Base-by-base conservation (phyloP, 164 flowering plant genomes). In the Brasenia schreberi region DNA sequence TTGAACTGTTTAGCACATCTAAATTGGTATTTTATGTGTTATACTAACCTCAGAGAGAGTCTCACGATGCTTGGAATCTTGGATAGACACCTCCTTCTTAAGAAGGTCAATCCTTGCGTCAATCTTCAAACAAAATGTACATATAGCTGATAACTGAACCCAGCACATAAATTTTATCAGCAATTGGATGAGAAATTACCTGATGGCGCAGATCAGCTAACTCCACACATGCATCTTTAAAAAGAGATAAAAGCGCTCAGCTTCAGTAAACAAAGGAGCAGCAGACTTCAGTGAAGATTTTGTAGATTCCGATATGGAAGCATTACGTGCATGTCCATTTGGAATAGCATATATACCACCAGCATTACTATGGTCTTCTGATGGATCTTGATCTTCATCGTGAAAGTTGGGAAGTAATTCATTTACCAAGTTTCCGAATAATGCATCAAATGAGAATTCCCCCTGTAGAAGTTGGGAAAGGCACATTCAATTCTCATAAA, bases 361-460 rank as follows among this genome's bases (percentile, higher is more conserved):
- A 18, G 65, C 59, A 58, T 61, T 76, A 17, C 86, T 75, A 71
- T 83, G 84, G n/a, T 84, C 92, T 63, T 94, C 98, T 4, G 74
- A 71, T 66, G 86, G 75, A 74, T 89, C 91, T 6, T 69, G 63
- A 11, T 87, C 97, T 52, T 94, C 96, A 65, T 84, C 97, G 72
- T 77, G 82, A 73, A 80, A 92, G 27, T 90, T 84, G 3, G 97
- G 97, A 42, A 95, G 87, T 3, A 84, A 79, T 69, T 89, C 85
- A 71, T 88, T 88, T 14, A 95, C 97, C 83, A 94, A 71, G 71
- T 88, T 89, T 42, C 97, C 99, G 74, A 94, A 94, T 73, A 91
- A 81, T 45, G 92, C 97, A 81, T 95, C 99, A 74, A 95, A 95
- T 14, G 99, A 95, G 74, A 95, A 95, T 63, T 88, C 96, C 18